These are phyloP conservation scores for Xylaria sp. DNA, from an alignment of 2,329 filamentous ascomycete species.

Conservation along the genomic window DNA sequence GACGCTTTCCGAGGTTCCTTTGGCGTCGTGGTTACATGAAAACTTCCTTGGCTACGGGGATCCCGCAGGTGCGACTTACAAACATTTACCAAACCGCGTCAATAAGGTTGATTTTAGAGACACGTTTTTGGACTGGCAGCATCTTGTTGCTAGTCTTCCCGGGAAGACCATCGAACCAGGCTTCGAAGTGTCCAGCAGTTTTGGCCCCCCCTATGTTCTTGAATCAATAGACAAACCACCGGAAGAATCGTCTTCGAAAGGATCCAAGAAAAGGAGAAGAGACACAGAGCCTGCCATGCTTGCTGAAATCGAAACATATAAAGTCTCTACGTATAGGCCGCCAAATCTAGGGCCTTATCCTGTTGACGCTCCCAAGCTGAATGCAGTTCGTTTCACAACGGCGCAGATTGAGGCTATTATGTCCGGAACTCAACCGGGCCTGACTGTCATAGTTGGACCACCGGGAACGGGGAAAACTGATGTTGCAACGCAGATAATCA, in stretches of 20 bases:
- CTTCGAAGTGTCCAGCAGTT: slow-evolving; percentile 75
- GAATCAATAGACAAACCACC: slow-evolving; percentile 69
- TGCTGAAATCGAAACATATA: slow-evolving; percentile 72
- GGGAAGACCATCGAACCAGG: slow-evolving; percentile 85
- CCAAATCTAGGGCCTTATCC: slow-evolving; percentile 91
- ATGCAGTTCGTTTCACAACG: slow-evolving; percentile 87
- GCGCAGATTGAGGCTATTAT: slow-evolving; percentile 92
- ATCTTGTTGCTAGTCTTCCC: slow-evolving; percentile 89
- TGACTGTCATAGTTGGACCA: slow-evolving; percentile 93
- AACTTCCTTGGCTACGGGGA: slow-evolving; percentile 98
- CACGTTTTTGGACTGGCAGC: slow-evolving; percentile 95
- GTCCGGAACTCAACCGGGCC: slow-evolving; percentile 91
- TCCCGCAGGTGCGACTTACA: slow-evolving; percentile 86
- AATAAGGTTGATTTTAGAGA: slow-evolving; percentile 89
- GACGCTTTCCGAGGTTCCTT: slow-evolving; percentile 82
- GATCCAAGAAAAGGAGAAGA: slow-evolving; percentile 87
- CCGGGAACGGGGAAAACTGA: slow-evolving; percentile 99
- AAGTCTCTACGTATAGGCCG: slow-evolving; percentile 89
- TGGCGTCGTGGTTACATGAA: slow-evolving; percentile 93
- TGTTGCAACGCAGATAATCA: slow-evolving; percentile 97
- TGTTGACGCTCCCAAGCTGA: slow-evolving; percentile 82
- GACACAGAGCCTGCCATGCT: slow-evolving; percentile 75
- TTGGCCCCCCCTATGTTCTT: slow-evolving; percentile 88
- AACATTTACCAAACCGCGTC: slow-evolving; percentile 79
- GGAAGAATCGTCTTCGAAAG: slow-evolving; percentile 63